Evolutionary conservation across 352 stramenopile genomes (phyloP), one percentile per base, ranked within the genome.

Genomic region (Phytophthora sansomeana): DNA sequence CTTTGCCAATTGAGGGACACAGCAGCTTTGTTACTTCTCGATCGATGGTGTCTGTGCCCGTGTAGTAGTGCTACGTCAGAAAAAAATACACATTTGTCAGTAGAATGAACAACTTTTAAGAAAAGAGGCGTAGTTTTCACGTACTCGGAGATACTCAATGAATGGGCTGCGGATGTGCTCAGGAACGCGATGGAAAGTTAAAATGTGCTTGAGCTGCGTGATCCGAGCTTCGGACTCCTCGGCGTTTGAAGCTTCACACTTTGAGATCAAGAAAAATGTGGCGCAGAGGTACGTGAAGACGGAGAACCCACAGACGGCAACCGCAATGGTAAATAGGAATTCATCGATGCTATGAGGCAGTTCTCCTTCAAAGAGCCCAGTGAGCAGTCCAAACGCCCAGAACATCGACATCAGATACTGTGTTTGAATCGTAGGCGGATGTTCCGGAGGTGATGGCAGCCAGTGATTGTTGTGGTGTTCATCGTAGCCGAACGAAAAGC

Each of bases 211-310:
- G 17, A 91, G 63, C 44, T 91, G 82, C 28, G 81, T 83, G 32
- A 89, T 85, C 4, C 77, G 54, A 0, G 82, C 80, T 32, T 91
- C 76, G 0, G 75, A 68, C 13, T 64, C 60, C 47, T 88, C 78
- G 0, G 32, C 49, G n/a, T 84, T 77, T 0, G 70, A 74, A 52
- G 64, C 76, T 43, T 91, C 80, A 32, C 82, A 87, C 54, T 87
- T 88, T 19, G 82, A 89, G 29, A 91, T 67, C 42, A 91, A 82
- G 49, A 91, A 91, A 29, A 91, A 78, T 13, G 74, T 88, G 3
- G 69, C 78, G 17, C 82, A 89, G 19, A 91, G 66, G 30, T 81
- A 84, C 10, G 77, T 87, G 58, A 91, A 89, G 14, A 89, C 62
- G 0, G 61, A 63, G 56, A 91, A 89, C 0, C 80, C 80, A 29